Conservation (phyloP, 345 rosid genomes). For the Reutealis trisperma region DNA sequence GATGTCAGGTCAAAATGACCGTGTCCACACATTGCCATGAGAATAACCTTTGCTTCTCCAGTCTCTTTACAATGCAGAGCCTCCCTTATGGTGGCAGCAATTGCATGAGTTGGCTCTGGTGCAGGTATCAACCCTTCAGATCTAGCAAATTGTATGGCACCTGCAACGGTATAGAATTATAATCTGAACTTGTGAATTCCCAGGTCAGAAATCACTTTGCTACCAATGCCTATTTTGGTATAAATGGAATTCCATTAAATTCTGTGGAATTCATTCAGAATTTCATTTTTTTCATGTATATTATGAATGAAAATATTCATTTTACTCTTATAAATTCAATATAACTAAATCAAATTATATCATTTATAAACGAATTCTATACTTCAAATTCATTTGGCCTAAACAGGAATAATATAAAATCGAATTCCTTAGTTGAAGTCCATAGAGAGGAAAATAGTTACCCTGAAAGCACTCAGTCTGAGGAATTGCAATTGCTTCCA, state of each 20-base stretch:
- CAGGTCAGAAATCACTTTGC: not conserved
- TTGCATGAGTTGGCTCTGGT: constrained; percentile 93
- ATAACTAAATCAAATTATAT: too few relatives aligned
- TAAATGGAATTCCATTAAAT: too few relatives aligned
- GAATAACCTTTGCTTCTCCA: constrained; percentile 84
- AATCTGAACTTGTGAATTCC: not conserved
- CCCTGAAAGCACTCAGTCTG: constrained; percentile 87
- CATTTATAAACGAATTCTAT: too few relatives aligned
- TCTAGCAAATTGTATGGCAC: constrained; percentile 86
- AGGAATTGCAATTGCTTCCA: constrained; percentile 88
- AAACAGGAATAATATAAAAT: not conserved
- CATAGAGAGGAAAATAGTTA: constrained; percentile 17
- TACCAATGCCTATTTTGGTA: too few relatives aligned
- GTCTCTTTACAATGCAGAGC: constrained; percentile 77
- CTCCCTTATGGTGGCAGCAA: constrained; percentile 89
- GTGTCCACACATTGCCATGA: constrained; percentile 94
- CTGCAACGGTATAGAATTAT: constrained; percentile 37
- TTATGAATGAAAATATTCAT: too few relatives aligned
- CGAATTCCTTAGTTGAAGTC: not conserved
- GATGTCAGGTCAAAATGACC: constrained; percentile 90
- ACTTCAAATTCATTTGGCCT: too few relatives aligned
- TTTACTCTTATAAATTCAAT: too few relatives aligned
- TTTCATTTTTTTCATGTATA: too few relatives aligned
- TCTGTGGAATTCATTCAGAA: too few relatives aligned
- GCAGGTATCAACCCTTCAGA: constrained; percentile 89